phyloP scores from a whole-genome alignment of 805 yeast genomes.

The Wickerhamomyces subpelliculosus region DNA sequence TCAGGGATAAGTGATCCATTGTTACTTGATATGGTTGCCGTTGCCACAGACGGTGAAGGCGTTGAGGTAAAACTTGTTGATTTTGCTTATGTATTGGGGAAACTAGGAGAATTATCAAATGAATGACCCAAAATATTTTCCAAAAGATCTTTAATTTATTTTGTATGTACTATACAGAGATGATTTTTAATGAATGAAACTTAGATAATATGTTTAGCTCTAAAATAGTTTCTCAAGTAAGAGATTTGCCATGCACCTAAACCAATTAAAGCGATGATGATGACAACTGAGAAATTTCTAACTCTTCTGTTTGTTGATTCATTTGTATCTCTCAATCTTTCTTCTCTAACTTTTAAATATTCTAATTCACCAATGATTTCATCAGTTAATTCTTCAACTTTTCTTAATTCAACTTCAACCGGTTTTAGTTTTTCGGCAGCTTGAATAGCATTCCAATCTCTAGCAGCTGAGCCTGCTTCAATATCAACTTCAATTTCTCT shows the following conservation, averaged over 20 bases:
- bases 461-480: conserved; percentile 93
- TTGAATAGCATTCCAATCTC: conserved; percentile 96
- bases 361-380: conserved; percentile 77
- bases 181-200: background rate
- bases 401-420: conserved; percentile 81
- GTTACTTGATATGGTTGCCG: conserved; percentile 39
- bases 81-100: conserved; percentile 42
- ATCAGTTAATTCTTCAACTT: conserved; percentile 76
- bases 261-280: conserved; percentile 60
- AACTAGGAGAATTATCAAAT: conserved; percentile 39
- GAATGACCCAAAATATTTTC: too few species aligned
- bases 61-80: conserved; percentile 34
- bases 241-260: conserved; percentile 91
- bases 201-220: conserved; percentile 70
- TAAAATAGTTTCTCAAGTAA: conserved; percentile 89
- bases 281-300: conserved; percentile 71
- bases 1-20: conserved; percentile 24
- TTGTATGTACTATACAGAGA: background rate
- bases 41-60: conserved; percentile 32
- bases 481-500: conserved; percentile 86
- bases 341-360: conserved; percentile 84
- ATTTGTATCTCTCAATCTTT: conserved; percentile 90
- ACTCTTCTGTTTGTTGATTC: conserved; percentile 94
- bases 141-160: too few species aligned
- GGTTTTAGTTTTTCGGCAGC: conserved; percentile 92